Percentiles rank a stretch among this genome's conserved stretches.
phyloP scores from a whole-genome alignment of 768 basidiomycete genomes.

The Leccinellum luteum region DNA sequence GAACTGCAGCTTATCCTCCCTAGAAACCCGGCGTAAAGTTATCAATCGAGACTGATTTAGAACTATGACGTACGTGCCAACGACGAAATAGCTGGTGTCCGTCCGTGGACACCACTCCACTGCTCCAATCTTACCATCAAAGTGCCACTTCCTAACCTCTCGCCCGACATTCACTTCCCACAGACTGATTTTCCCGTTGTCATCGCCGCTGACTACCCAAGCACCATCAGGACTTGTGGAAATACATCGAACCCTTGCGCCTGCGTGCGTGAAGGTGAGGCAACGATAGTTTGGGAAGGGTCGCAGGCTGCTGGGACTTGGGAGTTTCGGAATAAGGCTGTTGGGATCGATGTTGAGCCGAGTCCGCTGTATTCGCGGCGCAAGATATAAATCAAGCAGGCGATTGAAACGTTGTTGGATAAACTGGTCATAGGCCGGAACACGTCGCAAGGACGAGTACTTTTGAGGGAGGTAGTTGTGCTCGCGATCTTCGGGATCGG shows the following conservation, averaged over 20 bases:
- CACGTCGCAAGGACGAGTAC: constrained; percentile 78
- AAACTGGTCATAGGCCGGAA: constrained; percentile 88
- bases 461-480: constrained; percentile 88
- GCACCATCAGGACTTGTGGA: constrained; percentile 84
- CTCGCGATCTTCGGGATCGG: constrained; percentile 87
- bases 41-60: constrained; percentile 3
- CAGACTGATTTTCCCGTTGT: constrained; percentile 78
- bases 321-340: constrained; percentile 90
- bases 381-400: constrained; percentile 94
- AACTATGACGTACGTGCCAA: constrained; percentile 63
- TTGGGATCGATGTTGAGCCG: constrained; percentile 92
- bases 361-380: constrained; percentile 82
- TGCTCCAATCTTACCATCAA: constrained; percentile 75
- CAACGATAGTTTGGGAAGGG: constrained; percentile 92
- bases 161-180: constrained; percentile 93
- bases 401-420: constrained; percentile 93
- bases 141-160: constrained; percentile 84
- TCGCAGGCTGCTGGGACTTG: constrained; percentile 83
- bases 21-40: constrained; percentile 31
- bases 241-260: constrained; percentile 67
- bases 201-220: constrained; percentile 92
- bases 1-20: constrained; percentile 79
- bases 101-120: constrained; percentile 92
- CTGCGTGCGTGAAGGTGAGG: constrained; percentile 66
- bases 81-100: constrained; percentile 77